Base-by-base conservation (phyloP, 352 stramenopile species). In the Phytophthora macrochlamydospora region DNA sequence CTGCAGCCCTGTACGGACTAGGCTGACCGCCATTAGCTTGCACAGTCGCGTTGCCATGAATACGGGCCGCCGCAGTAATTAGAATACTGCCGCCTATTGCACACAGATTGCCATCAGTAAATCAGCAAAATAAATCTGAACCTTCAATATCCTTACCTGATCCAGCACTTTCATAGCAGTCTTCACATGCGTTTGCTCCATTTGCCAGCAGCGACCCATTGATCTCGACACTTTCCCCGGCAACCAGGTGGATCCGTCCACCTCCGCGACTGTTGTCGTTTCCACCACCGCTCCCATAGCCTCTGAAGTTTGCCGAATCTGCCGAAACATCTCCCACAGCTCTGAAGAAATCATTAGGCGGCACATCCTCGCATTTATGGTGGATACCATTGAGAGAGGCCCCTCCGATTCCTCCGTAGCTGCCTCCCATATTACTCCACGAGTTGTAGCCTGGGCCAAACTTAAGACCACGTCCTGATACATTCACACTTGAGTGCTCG, bases 361-460 rank as follows among this genome's bases (percentile, higher is more conserved):
- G 61, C 8, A 93, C 51, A 7, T 80, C 69, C 7, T 91, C 83
- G 57, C 88, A 96, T 11, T 63, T 80, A 0, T 53, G 54, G 9
- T 75, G 46, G 9, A 61, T 32, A 2, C 52, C 53, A 3, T 76
- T 79, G 42, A 96, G 48, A 6, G 85, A 90, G 11, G 80, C 83
- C n/a, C 88, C 88, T 13, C 85, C 88, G 7, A 92, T 79, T 29
- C 88, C 88, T 45, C 86, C 88, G 50, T 94, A 94, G 52, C 76
- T 90, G 11, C 83, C 87, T 2, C 86, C 88, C 74, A 79, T 82
- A 6, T 73, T 71, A 18, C 73, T 71, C 77, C 76, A 90, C 32
- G 84, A 91, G 62, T 93, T 92, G 67, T 87, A 95, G 0, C 88
- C 88, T 4, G 86, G 88, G 1, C 88, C 88, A 29, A 94, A 95